Conservation (phyloP, 805 yeast genomes). For the Metschnikowia borealis region DNA sequence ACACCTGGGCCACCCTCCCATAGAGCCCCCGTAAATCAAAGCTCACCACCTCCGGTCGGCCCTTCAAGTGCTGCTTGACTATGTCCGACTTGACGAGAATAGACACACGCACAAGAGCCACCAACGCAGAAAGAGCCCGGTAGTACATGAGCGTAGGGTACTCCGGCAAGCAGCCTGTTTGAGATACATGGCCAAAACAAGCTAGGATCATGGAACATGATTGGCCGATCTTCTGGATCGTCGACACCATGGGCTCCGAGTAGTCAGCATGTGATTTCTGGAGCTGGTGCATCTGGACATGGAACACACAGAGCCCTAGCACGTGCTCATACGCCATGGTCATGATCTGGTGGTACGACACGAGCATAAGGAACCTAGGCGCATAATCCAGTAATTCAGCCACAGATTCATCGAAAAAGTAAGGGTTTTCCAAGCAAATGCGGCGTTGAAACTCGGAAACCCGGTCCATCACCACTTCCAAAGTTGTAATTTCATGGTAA, state of each 20-base stretch:
- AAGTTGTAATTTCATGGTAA: background rate
- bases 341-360: conserved; percentile 47
- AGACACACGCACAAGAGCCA: conserved; percentile 44
- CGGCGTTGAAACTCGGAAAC: background rate
- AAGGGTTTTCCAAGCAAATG: background rate
- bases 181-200: conserved; percentile 36
- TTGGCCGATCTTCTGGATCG: conserved; percentile 37
- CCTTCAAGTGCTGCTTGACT: conserved; percentile 3
- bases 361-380: conserved; percentile 3
- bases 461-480: background rate
- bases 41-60: background rate
- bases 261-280: background rate
- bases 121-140: conserved; percentile 50
- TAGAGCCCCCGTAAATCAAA: conserved; percentile 8
- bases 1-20: conserved; percentile 2
- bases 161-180: conserved; percentile 31
- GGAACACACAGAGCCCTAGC: conserved; percentile 2
- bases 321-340: conserved; percentile 49
- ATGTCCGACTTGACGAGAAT: conserved; percentile 38
- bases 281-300: conserved; percentile 1
- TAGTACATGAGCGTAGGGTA: conserved; percentile 53
- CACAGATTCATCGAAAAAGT: background rate
- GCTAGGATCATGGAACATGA: conserved; percentile 45
- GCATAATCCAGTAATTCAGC: background rate
- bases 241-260: background rate